Evolutionary conservation across 768 basidiomycete genomes (phyloP), one percentile per base, ranked within the genome.

Genomic region (Boletus barrowsii): DNA sequence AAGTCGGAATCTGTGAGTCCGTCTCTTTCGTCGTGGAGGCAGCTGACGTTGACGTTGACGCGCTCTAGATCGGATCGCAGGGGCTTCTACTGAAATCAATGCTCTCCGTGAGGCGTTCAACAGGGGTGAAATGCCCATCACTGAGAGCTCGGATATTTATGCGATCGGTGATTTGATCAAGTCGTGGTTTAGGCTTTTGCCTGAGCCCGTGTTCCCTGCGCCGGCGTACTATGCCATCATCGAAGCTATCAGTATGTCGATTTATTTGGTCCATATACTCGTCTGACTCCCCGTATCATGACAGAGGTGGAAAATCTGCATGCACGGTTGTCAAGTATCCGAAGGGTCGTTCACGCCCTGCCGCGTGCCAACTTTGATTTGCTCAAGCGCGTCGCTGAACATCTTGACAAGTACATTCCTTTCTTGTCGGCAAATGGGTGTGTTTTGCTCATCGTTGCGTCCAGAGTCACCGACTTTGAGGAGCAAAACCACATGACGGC

Each of bases 401-500:
- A 93, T 69, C 78, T 94, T n/a, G 90, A 93, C 71, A 83, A 75
- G 84, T 84, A 30, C 18, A 76, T 72, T 17, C 18, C 37, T 15
- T 11, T 39, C 37, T 39, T 39, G 6, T 36, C 14, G 20, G 10
- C 32, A 10, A 54, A 37, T 42, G 22, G 13, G 35, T 14, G 30
- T 24, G n/a, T 10, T 26, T 15, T 30, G 22, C 49, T 55, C 18
- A 54, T 49, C 3, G 18, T 30, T 37, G 26, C 41, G 33, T 43
- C 5, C 64, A 89, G 89, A 65, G 88, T 93, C n/a, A 89, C 90
- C 5, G 90, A 93, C 64, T 90, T 80, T 69, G 90, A 93, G 66
- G 90, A 93, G 54, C 80, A 84, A 46, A 94, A 93, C 62, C 91
- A 93, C 55, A 94, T 94, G 92, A 90, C 88, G 2, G 84, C 89